Base-by-base conservation (phyloP, 2,329 filamentous ascomycete species). In the Hypoxylon sp. region DNA sequence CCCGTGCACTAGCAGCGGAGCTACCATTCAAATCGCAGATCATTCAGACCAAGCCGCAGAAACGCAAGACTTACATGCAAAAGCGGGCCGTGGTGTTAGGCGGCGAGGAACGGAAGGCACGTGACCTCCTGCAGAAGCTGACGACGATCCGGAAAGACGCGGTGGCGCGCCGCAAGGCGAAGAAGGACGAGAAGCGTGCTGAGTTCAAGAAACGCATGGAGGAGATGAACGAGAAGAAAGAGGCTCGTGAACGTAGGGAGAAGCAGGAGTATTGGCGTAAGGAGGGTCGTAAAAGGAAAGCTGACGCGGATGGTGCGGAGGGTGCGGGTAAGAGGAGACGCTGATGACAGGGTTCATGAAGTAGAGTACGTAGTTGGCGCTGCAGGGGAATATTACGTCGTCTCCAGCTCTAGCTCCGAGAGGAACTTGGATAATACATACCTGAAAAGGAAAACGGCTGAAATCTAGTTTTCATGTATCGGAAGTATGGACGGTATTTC, bases 11-110 rank as follows among this genome's bases (percentile, higher is more conserved):
- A 30, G 93, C 94, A 55, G 91, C 93, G 13, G 89, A 93, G 5
- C 87, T 99, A 9, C 96, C 96, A 4, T 99, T 92, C 88, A 95
- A 94, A 79, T 94, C 92, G 11, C 96, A 99, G 79, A 94, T 97
- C 76, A 87, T 91, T 21, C 84, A 89, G 78, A 95, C 92, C 83
- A 91, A 91, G 81, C 89, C 91, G 67, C 93, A 94, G 82, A 90
- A 88, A 79, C 90, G 90, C 75, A 82, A 90, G 76, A 97, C 94
- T 21, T 99, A 99, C 80, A 86, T 97, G 85, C 93, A 97, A 84
- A 98, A 98, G 83, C 92, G 96, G 9, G 96, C 95, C 13, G 93
- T 98, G n/a, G 89, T 97, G 23, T 81, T 93, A 14, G 86, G 91
- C 11, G 90, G 90, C 25, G 95, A 98, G 80, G 96, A 99, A 86